A percentile compares a stretch with the other conserved stretches of the same genome.
These are phyloP conservation scores for Hypericum androsaemum DNA, from an alignment of 345 rosid genomes.

Conservation along the genomic window DNA sequence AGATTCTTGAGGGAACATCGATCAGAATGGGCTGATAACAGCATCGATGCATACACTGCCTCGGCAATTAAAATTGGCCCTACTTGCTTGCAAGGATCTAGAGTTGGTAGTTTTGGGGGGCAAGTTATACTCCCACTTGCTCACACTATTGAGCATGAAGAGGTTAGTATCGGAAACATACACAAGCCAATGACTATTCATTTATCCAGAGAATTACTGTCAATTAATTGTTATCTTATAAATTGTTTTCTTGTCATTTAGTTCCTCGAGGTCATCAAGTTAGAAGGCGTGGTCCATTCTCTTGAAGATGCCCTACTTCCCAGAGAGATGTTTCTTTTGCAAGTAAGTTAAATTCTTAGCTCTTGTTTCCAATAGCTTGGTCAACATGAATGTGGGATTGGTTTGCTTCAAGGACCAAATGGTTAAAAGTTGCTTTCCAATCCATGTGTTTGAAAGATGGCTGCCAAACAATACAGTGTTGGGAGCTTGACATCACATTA, in stretches of 20 bases:
- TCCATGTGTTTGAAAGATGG: too few relatives aligned
- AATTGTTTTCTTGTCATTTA: constrained; percentile 11
- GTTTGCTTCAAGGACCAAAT: background rate
- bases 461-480: too few relatives aligned
- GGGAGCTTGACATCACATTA: too few relatives aligned
- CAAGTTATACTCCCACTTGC: constrained; percentile 96
- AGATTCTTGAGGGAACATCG: constrained; percentile 94
- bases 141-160: constrained; percentile 92
- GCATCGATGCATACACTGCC: constrained; percentile 86
- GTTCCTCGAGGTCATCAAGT: constrained; percentile 91
- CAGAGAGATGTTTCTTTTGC: constrained; percentile 82
- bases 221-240: background rate
- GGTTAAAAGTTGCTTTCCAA: background rate
- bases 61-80: constrained; percentile 96
- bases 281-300: constrained; percentile 79
- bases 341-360: constrained; percentile 35
- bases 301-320: constrained; percentile 92
- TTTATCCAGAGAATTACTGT: background rate
- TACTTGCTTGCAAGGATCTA: constrained; percentile 67
- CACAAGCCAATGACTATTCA: background rate
- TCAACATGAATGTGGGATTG: background rate
- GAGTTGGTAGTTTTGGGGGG: constrained; percentile 80
- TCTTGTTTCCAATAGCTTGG: background rate
- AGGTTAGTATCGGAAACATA: constrained; percentile 38
- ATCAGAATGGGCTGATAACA: constrained; percentile 99